Evolutionary conservation across 1,139 yeast species (phyloP), one percentile per base, ranked within the genome.

Genomic region (Eremothecium gossypii): DNA sequence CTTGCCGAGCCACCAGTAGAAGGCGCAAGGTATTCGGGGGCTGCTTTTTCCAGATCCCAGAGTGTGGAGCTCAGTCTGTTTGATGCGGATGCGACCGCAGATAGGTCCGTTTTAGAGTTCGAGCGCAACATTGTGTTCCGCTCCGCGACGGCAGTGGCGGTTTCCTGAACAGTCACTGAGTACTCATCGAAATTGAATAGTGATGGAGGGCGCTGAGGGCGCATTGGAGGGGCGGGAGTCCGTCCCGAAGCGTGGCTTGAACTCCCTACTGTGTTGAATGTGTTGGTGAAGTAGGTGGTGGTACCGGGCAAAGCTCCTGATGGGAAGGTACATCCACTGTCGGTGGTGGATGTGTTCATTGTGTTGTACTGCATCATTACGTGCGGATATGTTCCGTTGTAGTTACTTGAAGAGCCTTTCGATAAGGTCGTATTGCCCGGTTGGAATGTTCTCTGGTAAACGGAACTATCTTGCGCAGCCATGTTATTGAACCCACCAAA

Each of bases 1-100:
- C 23, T 17, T 29, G 5, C 31, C 3, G 31, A 4, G 13, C 0
- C 52, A 44, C 33, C 28, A 12, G 33, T 43, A 32, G 11, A 12
- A 11, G 31, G 13, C 11, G 31, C 13, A 7, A 4, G 11, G 31
- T 12, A 11, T 29, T 12, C 37, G 3, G 37, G 37, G 7, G 37
- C 37, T 34, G 37, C 29, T 10, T 34, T 34, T 34, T 34, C 37
- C 11, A 34, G 8, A 23, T 34, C 29, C 37, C 37, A 34, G 12
- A 20, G n/a, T 10, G 37, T 34, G 4, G 37, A 34, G 29, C 29
- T 34, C 29, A 34, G n/a, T 14, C 35, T 32, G 20, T 32, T n/a
- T 5, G 35, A 10, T 3, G 17, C 35, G n/a, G 35, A 32, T 10
- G 31, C 31, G 31, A 29, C 13, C 6, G 13, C 31, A 29, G 31